Base-by-base conservation (phyloP, 2,329 filamentous ascomycete species). In the Nigrograna mackinnonii region DNA sequence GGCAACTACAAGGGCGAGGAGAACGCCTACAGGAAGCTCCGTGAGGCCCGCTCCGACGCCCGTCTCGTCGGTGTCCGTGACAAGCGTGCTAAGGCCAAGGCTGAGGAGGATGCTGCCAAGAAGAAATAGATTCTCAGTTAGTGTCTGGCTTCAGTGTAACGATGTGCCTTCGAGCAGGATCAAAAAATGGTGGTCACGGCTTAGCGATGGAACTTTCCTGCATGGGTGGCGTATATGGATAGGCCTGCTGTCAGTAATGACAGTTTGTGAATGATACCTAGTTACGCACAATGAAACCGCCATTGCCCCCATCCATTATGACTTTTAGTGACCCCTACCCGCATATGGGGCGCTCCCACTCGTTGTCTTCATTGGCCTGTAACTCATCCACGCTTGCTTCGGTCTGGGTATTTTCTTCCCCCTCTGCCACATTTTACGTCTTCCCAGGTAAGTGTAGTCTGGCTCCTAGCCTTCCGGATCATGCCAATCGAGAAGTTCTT, bases 61-160 rank as follows among this genome's bases (percentile, higher is more conserved):
- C 87, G 91, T 74, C 79, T 87, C 68, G 75, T 82, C 56, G 94
- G 94, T 77, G 82, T 82, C 69, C 85, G 91, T 73, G 91, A 95
- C 83, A 97, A 97, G 91, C 86, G 94, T 70, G 85, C 81, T 64
- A 88, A 86, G 82, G 89, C 89, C 67, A 92, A 87, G 80, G 87
- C 85, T 64, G 89, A 91, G 72, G 89, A 87, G 70, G 87, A 87
- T 72, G 79, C 79, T 69, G 68, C 75, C 58, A 83, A 84, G 76
- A 92, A 92, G 87, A 92, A 94, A 86, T 92, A 91, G 63, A 64
- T 49, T 17, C 9, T 55, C 36, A 41, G 43, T 44, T 37, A 22
- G 47, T 44, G 42, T 50, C 36, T 42, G 47, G 42, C 47, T 44
- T 51, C 39, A 50, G 49, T 52, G 53, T 49, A 51, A 46, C 55